Base-by-base conservation (phyloP, 2,329 filamentous ascomycete genomes). In the Penicillium sp. region DNA sequence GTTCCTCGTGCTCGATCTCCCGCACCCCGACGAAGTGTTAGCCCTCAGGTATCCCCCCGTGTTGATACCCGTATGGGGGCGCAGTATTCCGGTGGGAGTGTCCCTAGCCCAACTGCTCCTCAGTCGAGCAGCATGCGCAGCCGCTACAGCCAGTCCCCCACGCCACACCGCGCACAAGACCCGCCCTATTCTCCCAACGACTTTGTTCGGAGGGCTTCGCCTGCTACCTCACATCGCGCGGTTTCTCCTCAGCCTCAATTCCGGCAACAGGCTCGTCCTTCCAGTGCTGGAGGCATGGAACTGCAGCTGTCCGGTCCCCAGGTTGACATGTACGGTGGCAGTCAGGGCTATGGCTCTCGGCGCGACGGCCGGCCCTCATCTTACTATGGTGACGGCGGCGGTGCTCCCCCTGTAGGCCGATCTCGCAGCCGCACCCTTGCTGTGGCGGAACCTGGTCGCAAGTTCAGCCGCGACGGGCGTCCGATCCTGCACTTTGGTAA, bases 401-500 rank as follows among this genome's bases (percentile, higher is more conserved):
- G 66, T 44, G 57, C 69, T 71, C 76, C 78, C 55, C 57, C 56
- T 13, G 73, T 84, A 59, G 67, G 73, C 38, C 67, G 75, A 34
- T 75, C 74, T n/a, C 68, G 80, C 55, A 95, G 89, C 68, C 89
- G 91, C 75, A 95, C 89, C 61, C 77, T 93, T 49, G 89, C 86
- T n/a, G 86, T 93, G 60, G 77, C 81, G 22, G 82, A 83, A n/a
- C 78, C 66, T 50, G 65, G 63, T 42, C 59, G 87, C 57, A 86
- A 90, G 60, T 89, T 87, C 60, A 95, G 88, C 4, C 80, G 82
- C 52, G 89, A 96, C 66, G 91, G 93, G 24, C 81, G 87, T 50
- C 83, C 87, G 28, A 91, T 97, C 64, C 67, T 97, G 64, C 89
- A 96, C 71, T 96, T 91, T 72, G 89, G 93, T 97, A 79, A 84